phyloP scores from a whole-genome alignment of 1,284 basidiomycete species.

The Melanopsichium pennsylvanicum region DNA sequence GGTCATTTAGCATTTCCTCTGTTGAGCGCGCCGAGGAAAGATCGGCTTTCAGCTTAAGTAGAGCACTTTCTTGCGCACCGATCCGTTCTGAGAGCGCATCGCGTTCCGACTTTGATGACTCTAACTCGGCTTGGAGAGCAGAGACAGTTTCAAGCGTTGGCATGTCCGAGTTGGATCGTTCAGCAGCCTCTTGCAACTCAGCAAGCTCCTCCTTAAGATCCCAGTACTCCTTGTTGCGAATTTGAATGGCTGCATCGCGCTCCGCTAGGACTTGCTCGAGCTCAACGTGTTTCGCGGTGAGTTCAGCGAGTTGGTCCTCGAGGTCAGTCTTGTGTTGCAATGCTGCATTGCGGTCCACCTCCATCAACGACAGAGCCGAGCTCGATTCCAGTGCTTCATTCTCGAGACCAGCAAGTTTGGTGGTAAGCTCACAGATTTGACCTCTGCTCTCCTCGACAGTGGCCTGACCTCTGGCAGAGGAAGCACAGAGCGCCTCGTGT shows the following conservation, averaged over 20 bases:
- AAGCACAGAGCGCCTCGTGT: background rate
- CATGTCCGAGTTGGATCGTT: conserved; percentile 1
- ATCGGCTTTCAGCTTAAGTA: conserved; percentile 21
- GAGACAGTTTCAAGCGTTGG: background rate
- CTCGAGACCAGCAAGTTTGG: no score
- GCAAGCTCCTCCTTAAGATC: conserved; percentile 52
- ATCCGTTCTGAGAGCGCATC: background rate
- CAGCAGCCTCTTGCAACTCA: conserved; percentile 43
- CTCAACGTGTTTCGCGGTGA: conserved; percentile 1
- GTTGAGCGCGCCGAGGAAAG: conserved; percentile 11
- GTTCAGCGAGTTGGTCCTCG: background rate
- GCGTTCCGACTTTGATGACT: background rate
- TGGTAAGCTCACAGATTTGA: no score
- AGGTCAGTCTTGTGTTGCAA: background rate
- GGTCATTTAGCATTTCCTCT: conserved; percentile 34
- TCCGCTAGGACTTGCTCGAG: conserved; percentile 13
- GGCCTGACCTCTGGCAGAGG: background rate
- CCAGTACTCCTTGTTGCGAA: conserved; percentile 49
- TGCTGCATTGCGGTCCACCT: no score
- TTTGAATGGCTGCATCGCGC: conserved; percentile 13
- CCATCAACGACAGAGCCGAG: no score
- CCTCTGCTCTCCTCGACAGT: no score
- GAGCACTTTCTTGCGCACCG: conserved; percentile 5
- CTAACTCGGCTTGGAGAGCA: conserved; percentile 1
- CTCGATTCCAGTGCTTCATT: no score